Evolutionary conservation across 192 early-diverging fungal species (phyloP), one percentile per base, ranked within the genome.

Genomic region (Coemansia sp.): DNA sequence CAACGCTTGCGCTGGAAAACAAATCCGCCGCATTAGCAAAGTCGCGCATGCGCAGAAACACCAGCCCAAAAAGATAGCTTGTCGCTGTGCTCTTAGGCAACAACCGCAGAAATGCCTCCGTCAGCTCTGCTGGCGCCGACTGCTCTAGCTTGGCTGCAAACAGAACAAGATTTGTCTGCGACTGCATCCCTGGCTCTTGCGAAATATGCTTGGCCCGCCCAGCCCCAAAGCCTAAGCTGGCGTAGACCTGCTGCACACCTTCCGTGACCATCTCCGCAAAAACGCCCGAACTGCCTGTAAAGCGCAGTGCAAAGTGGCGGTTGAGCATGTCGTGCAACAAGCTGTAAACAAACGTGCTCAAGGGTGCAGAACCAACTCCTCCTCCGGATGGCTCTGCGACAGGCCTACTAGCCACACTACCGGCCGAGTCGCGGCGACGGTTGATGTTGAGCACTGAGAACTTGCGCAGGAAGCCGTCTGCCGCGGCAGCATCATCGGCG

Each of bases 401-500:
- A 14, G 52, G 39, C 21, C 61, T 55, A 32, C 57, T 56, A 19
- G 36, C 30, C 2, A 46, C 22, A 58, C 75, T 64, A 7, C 65
- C 57, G 1, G 72, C 72, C 2, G 72, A 66, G 63, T 68, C 78
- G 25, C 60, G 58, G 6, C 65, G 63, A 6, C 60, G 58, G 39
- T 69, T 63, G 64, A 82, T 72, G 55, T 76, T 82, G 52, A 82
- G 73, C 56, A 82, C 79, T 14, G 79, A 75, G 57, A 82, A 82
- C 30, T 63, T 68, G 51, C 71, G 63, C 70, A 82, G 42, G 32
- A 82, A 82, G 24, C 74, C 78, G 39, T 80, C 78, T 20, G 55
- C 70, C 0, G 55, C 63, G 11, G 31, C 54, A 19, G 24, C 46
- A 6, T 59, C 64, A 3, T 71, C 75, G 9, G n/a, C 33, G 0